These are phyloP conservation scores for Fragilariopsis cylindrus DNA, from an alignment of 108 stramenopile genomes.

Conservation along the genomic window DNA sequence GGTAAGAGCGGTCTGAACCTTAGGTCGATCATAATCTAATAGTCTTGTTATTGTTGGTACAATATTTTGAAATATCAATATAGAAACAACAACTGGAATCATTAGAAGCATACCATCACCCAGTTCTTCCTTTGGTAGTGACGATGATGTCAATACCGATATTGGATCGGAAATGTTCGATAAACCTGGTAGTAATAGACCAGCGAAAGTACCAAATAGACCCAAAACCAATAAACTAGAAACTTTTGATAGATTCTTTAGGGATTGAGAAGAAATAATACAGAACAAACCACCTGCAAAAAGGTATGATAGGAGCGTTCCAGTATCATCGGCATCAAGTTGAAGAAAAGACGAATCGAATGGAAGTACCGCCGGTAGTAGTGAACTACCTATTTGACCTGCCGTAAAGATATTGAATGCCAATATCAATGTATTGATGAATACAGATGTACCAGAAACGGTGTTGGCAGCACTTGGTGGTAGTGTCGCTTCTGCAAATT, in stretches of 20 bases:
- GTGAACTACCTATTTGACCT: slow-evolving; percentile 28
- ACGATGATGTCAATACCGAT: slow-evolving; percentile 36
- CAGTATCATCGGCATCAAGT: not conserved
- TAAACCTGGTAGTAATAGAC: slow-evolving; percentile 60
- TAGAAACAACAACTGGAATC: slow-evolving; percentile 58
- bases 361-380: not conserved
- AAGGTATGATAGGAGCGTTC: slow-evolving; percentile 20
- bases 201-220: slow-evolving; percentile 57
- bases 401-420: slow-evolving; percentile 55
- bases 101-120: slow-evolving; percentile 29
- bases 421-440: slow-evolving; percentile 59
- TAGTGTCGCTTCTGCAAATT: slow-evolving; percentile 66
- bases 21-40: slow-evolving; percentile 62
- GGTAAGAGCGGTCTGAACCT: slow-evolving; percentile 49
- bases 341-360: not conserved
- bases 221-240: slow-evolving; percentile 52
- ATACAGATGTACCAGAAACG: slow-evolving; percentile 48
- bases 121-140: slow-evolving; percentile 9
- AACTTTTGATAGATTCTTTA: slow-evolving; percentile 46
- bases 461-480: slow-evolving; percentile 34
- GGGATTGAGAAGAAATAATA: slow-evolving; percentile 45
- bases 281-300: slow-evolving; percentile 30
- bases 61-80: slow-evolving; percentile 75
- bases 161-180: slow-evolving; percentile 55
- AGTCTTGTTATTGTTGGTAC: slow-evolving; percentile 71